Evolutionary conservation across 371 early-diverging fungal genomes (phyloP).

Genomic region (Fennellomyces sp.): DNA sequence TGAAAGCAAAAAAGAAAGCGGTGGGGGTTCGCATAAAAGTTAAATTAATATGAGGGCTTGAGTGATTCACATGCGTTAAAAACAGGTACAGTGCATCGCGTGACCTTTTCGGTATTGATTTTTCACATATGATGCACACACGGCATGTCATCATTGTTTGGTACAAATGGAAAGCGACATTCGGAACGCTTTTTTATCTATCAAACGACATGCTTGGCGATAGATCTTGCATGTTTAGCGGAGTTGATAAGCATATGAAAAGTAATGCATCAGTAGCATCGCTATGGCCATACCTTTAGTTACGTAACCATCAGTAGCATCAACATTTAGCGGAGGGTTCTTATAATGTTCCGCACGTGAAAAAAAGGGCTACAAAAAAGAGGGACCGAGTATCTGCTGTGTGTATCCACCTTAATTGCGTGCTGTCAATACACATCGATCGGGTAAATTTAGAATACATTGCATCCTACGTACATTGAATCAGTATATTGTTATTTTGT

Average conservation of each 20-base stretch:
- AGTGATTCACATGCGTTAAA: conserved; percentile 4
- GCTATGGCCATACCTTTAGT: no score
- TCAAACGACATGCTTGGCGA: background rate
- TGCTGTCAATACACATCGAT: background rate
- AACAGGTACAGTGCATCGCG: background rate
- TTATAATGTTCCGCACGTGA: background rate
- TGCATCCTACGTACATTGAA: no score
- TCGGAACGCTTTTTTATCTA: background rate
- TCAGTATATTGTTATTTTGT: no score
- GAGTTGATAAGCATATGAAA: no score
- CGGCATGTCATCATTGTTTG: background rate
- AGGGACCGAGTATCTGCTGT: no score
- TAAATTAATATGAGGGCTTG: background rate
- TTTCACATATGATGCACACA: conserved; percentile 1
- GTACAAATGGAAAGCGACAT: background rate
- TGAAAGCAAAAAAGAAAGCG: background rate
- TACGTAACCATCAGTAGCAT: background rate
- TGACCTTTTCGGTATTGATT: conserved; percentile 1
- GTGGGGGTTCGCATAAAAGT: background rate
- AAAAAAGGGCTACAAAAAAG: background rate
- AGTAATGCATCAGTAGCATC: no score
- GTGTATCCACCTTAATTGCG: no score
- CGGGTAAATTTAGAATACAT: background rate
- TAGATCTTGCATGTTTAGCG: no score
- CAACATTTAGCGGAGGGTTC: no score